phyloP scores from a whole-genome alignment of 352 stramenopile genomes.

The Globisporangium rhizosaccharum region DNA sequence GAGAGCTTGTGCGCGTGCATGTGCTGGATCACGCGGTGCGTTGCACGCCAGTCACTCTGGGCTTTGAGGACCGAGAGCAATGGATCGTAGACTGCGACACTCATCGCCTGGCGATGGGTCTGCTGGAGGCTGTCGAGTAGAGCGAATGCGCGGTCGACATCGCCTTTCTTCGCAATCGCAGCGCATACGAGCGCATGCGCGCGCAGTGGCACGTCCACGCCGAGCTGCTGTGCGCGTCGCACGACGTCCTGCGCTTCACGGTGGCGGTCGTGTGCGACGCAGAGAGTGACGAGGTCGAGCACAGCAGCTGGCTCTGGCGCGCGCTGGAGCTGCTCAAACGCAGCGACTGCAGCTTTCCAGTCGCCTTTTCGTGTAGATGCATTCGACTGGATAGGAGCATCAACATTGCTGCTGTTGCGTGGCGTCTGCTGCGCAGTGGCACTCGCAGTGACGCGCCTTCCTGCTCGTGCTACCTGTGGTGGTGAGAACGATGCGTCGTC shows the following conservation, averaged over 20 bases:
- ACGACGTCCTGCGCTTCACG: constrained; percentile 52
- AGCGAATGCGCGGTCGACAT: constrained; percentile 36
- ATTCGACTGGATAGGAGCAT: not conserved
- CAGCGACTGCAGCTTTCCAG: constrained; percentile 40
- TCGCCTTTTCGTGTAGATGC: constrained; percentile 9
- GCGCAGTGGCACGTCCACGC: constrained; percentile 22
- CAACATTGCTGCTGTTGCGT: not conserved
- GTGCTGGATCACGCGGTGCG: constrained; percentile 48
- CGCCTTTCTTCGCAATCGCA: constrained; percentile 40
- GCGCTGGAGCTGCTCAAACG: constrained; percentile 35
- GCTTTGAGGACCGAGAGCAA: constrained; percentile 51
- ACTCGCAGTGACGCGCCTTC: not conserved
- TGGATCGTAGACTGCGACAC: constrained; percentile 33
- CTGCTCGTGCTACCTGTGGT: not conserved
- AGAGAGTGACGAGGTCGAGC: constrained; percentile 28
- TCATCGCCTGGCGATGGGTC: constrained; percentile 18
- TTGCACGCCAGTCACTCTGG: constrained; percentile 55
- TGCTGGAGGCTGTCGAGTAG: constrained; percentile 26
- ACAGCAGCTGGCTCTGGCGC: constrained; percentile 18
- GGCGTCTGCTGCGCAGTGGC: not conserved
- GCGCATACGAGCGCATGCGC: constrained; percentile 46
- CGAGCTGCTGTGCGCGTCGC: constrained; percentile 29
- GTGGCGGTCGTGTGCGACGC: constrained; percentile 33
- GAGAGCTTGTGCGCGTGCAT: constrained; percentile 51
- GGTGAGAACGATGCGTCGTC: not conserved